Evolutionary conservation across 139 green algal species (phyloP).

Genomic region (Nannochloris sp.): DNA sequence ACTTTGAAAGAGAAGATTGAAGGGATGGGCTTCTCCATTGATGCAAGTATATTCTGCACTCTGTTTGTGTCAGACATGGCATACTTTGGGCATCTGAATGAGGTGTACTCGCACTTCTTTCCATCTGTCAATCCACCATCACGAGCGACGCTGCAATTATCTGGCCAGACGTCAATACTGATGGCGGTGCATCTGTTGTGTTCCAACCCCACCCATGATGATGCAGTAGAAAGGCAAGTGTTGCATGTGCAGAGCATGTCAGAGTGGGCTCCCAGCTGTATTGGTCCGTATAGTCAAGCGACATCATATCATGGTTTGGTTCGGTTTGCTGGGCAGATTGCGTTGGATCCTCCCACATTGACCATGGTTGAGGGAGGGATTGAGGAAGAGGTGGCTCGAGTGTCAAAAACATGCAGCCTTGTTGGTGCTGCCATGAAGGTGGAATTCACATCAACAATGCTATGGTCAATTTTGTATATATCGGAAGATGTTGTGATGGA

Average conservation of each 20-base stretch:
- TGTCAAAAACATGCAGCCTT: constrained; percentile 46
- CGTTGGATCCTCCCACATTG: constrained; percentile 68
- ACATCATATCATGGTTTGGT: constrained; percentile 20
- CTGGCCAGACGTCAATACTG: neutral
- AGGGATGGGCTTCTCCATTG: constrained; percentile 15
- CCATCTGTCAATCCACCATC: constrained; percentile 62
- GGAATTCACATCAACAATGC: constrained; percentile 28
- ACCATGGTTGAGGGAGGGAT: neutral
- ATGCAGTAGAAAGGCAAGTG: constrained; percentile 36
- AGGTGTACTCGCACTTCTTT: constrained; percentile 66
- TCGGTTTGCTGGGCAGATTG: constrained; percentile 44
- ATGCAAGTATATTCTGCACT: constrained; percentile 65
- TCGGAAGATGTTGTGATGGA: constrained; percentile 3
- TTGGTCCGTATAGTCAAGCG: constrained; percentile 93
- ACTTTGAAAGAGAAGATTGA: neutral
- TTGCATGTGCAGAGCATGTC: constrained; percentile 96
- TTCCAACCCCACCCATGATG: constrained; percentile 3
- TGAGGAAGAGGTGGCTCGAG: constrained; percentile 6
- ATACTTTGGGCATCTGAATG: constrained; percentile 79
- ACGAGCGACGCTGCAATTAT: constrained; percentile 61
- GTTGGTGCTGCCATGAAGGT: constrained; percentile 45
- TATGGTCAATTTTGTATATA: constrained; percentile 51
- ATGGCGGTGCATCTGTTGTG: constrained; percentile 24
- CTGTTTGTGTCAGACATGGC: constrained; percentile 82
- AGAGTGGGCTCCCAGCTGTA: constrained; percentile 90